Conservation (phyloP, 352 stramenopile genomes). For the Thalassiosira ordinaria region DNA sequence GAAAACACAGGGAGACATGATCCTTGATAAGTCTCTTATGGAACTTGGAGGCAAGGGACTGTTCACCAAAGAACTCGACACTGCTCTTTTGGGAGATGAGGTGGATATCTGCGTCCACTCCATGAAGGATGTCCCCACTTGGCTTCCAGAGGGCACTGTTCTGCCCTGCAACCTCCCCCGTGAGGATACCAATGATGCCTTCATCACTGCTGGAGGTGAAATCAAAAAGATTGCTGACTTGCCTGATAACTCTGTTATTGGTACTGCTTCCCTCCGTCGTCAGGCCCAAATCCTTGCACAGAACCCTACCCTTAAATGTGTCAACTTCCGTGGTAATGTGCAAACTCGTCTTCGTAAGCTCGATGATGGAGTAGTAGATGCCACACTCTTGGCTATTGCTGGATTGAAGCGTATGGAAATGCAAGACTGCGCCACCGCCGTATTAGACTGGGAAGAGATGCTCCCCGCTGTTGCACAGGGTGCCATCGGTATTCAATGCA, state of each 20-base stretch:
- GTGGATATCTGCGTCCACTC: constrained; percentile 92
- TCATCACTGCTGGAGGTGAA: constrained; percentile 87
- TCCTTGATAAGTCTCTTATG: constrained; percentile 91
- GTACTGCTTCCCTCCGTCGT: constrained; percentile 89
- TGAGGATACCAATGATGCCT: constrained; percentile 91
- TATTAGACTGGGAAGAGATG: constrained; percentile 90
- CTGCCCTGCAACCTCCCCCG: constrained; percentile 89
- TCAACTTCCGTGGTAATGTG: constrained; percentile 92
- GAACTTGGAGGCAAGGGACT: constrained; percentile 92
- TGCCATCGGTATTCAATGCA: constrained; percentile 91
- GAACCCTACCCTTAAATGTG: constrained; percentile 90
- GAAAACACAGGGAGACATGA: constrained; percentile 91
- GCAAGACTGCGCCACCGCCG: constrained; percentile 85
- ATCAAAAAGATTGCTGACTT: constrained; percentile 86
- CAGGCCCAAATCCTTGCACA: constrained; percentile 89
- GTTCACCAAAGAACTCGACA: constrained; percentile 93
- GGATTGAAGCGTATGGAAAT: constrained; percentile 91
- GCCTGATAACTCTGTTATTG: constrained; percentile 88
- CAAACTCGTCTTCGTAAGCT: constrained; percentile 91
- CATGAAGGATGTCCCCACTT: constrained; percentile 93
- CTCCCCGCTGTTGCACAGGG: constrained; percentile 90
- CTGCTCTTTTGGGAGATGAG: constrained; percentile 88
- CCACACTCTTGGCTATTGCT: constrained; percentile 89
- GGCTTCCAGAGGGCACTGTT: constrained; percentile 88
- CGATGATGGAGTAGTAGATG: constrained; percentile 89